Base-by-base conservation (phyloP, 1,284 basidiomycete species). In the Tremellales sp. region DNA sequence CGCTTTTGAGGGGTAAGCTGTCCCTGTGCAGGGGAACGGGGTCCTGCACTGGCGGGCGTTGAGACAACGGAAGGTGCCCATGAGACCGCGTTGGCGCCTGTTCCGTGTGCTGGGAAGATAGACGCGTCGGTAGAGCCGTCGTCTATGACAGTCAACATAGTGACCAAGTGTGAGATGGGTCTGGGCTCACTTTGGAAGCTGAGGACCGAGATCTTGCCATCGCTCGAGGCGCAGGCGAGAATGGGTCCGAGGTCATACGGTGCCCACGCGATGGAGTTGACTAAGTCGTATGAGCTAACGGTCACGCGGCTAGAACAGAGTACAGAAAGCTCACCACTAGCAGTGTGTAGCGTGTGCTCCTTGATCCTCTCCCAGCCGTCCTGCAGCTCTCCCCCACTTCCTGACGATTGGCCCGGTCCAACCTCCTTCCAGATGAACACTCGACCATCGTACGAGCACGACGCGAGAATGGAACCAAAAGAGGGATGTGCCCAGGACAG, bases 401-500 rank as follows among this genome's bases (percentile, higher is more conserved):
- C 67, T 27, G 68, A 65, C 8, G 64, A 68, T 29, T 69, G 60
- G 1, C 68, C 67, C 6, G 58, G 58, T 1, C 67, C 69, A 19
- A 69, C 63, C 63, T 97, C 91, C 72, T 96, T 97, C 94, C 96
- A 98, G 60, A 98, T 94, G 73, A 97, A 83, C 40, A 97, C 94
- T 65, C 96, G 91, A 46, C 94, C 94, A 64, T 98, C 94, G 73
- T 97, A 98, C 4, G 93, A 97, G 71, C 90, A 96, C 29, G 90
- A 94, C 17, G 94, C 94, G 44, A 98, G 84, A 66, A 98, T 96
- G 57, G 89, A 85, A 1, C 94, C 94, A 62, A 90, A 93, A 71
- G 91, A 93, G 6, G 96, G 94, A 67, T 98, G 93, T 6, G 89
- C 94, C 96, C 94, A 98, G n/a, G 92, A 84, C 43, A 98, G 85